Evolutionary conservation across 2,329 filamentous ascomycete species (phyloP).

Genomic region (Nigrograna mackinnonii): DNA sequence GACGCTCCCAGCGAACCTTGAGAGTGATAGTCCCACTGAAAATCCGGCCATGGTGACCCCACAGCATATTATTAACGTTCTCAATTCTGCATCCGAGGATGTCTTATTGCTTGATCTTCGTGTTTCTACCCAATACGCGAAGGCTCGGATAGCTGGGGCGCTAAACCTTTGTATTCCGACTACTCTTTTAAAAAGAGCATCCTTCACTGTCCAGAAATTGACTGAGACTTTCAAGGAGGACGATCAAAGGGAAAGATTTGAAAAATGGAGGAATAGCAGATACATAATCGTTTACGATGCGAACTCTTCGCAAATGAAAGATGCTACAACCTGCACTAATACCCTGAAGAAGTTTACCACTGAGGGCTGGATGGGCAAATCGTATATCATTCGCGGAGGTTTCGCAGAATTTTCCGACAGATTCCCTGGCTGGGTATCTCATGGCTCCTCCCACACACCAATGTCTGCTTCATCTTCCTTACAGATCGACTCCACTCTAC

Average conservation of each 20-base stretch:
- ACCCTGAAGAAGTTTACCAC: constrained; percentile 90
- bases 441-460: constrained; percentile 47
- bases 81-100: constrained; percentile 51
- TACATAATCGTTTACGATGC: constrained; percentile 88
- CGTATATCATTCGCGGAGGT: constrained; percentile 79
- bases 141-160: constrained; percentile 75
- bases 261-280: constrained; percentile 72
- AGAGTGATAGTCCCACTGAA: constrained; percentile 25
- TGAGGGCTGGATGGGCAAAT: constrained; percentile 77
- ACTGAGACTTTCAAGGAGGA: constrained; percentile 81
- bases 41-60: constrained; percentile 49
- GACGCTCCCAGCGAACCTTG: constrained; percentile 45
- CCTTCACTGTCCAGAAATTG: constrained; percentile 86
- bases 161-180: constrained; percentile 95
- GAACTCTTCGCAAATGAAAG: constrained; percentile 74
- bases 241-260: constrained; percentile 71
- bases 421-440: constrained; percentile 64
- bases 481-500: constrained; percentile 30
- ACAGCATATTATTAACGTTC: constrained; percentile 53
- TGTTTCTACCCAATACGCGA: constrained; percentile 79
- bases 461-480: constrained; percentile 25
- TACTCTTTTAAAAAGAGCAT: constrained; percentile 85
- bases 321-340: constrained; percentile 79
- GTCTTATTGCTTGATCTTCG: constrained; percentile 82
- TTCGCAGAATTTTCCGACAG: constrained; percentile 73